Evolutionary conservation across 2,329 filamentous ascomycete genomes (phyloP).

Genomic region (Colletotrichum lentis): DNA sequence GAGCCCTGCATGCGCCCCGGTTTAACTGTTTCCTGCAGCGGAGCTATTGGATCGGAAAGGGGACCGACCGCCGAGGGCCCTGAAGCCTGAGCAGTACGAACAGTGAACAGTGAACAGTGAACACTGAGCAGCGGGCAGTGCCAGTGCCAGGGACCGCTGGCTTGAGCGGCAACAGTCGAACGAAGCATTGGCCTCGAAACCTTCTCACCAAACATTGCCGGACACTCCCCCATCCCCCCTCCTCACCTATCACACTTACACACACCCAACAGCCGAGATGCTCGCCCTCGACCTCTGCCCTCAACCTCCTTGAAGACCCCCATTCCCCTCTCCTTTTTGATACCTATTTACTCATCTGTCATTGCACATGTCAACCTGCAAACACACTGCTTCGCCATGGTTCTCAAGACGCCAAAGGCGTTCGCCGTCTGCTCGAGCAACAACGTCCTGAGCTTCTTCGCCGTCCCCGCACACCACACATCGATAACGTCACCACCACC

Average conservation of each 20-base stretch:
- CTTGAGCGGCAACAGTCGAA: slow-evolving; percentile 9
- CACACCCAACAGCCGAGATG: slow-evolving; percentile 4
- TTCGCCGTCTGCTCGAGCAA: slow-evolving; percentile 31
- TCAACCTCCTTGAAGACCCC: slow-evolving; percentile 23
- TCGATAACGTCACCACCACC: slow-evolving; percentile 41
- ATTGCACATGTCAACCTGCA: background rate
- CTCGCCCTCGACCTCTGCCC: slow-evolving; percentile 10
- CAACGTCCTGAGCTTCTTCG: slow-evolving; percentile 36
- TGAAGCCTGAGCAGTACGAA: background rate
- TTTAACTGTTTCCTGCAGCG: slow-evolving; percentile 25
- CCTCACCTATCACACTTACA: background rate
- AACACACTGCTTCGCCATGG: slow-evolving; percentile 12
- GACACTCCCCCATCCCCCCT: background rate
- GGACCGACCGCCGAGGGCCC: background rate
- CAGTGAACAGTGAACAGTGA: slow-evolving; percentile 6
- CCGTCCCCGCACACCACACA: slow-evolving; percentile 33
- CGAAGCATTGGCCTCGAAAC: slow-evolving; percentile 11
- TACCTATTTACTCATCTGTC: too few species aligned
- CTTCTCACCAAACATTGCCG: slow-evolving; percentile 10
- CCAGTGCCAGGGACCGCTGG: slow-evolving; percentile 4
- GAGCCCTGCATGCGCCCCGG: background rate
- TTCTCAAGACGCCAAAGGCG: slow-evolving; percentile 22
- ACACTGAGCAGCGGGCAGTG: slow-evolving; percentile 9
- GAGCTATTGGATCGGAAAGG: slow-evolving; percentile 31
- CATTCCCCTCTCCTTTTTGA: background rate